A percentile compares a stretch with the other conserved stretches of the same genome.
These are phyloP conservation scores for Arctium minus DNA, from an alignment of 129 eudicot species.

Conservation along the genomic window DNA sequence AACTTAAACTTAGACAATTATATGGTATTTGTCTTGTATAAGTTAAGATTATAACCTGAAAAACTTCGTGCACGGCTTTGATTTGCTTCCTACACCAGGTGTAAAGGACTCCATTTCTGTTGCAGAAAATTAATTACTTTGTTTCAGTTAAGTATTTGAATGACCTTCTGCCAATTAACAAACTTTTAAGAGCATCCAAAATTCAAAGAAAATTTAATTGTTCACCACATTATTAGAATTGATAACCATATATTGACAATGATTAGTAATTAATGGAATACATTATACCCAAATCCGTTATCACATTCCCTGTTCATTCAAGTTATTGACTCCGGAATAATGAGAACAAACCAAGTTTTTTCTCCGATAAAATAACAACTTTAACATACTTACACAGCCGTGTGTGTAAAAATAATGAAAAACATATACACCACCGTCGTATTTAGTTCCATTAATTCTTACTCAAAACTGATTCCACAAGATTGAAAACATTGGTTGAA, in stretches of 20 bases:
- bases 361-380: neutral
- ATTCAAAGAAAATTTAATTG: neutral
- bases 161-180: constrained; percentile 17
- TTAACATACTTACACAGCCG: neutral
- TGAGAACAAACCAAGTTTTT: neutral
- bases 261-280: neutral
- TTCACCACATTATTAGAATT: constrained; percentile 7
- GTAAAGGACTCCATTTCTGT: constrained; percentile 79
- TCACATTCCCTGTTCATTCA: neutral
- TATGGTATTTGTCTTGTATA: constrained; percentile 32
- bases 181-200: constrained; percentile 19
- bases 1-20: constrained; percentile 24
- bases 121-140: constrained; percentile 51
- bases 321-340: neutral
- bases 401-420: neutral
- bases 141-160: constrained; percentile 47
- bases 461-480: neutral
- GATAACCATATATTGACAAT: neutral
- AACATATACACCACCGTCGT: neutral
- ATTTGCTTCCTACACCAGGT: constrained; percentile 96
- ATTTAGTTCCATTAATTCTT: neutral
- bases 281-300: neutral
- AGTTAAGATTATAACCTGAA: constrained; percentile 80
- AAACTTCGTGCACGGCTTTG: constrained; percentile 97
- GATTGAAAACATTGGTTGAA: neutral